A percentile compares a stretch with the other conserved stretches of the same genome.
Conservation (phyloP, 805 yeast species). For the Starmerella davenportii region DNA sequence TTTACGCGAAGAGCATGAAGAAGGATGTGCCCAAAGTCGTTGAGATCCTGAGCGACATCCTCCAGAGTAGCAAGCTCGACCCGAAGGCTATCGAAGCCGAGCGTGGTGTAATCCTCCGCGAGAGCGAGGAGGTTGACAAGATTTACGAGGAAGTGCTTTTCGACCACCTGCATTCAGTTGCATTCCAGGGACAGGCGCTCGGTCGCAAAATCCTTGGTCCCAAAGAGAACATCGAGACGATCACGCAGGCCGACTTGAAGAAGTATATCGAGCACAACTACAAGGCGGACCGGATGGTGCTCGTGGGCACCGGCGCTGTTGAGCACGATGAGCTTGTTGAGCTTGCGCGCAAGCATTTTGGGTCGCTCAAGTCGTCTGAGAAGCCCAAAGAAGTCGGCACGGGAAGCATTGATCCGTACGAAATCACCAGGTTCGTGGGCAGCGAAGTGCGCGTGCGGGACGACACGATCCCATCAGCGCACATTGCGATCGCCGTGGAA, state of each 20-base stretch:
- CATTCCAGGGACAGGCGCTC: constrained; percentile 75
- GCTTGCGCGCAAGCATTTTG: constrained; percentile 57
- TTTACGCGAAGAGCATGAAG: constrained; percentile 74
- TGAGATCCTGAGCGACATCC: constrained; percentile 73
- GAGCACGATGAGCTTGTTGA: constrained; percentile 68
- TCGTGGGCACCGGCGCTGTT: constrained; percentile 89
- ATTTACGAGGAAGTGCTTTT: constrained; percentile 97
- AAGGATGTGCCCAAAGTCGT: constrained; percentile 71
- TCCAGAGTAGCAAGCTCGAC: constrained; percentile 71
- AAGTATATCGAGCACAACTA: constrained; percentile 72
- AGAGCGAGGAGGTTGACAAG: constrained; percentile 93
- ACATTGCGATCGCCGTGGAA: constrained; percentile 87
- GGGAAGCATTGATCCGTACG: constrained; percentile 37
- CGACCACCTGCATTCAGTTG: constrained; percentile 87
- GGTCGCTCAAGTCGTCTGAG: constrained; percentile 30
- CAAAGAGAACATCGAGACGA: constrained; percentile 64
- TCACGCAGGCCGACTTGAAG: constrained; percentile 56
- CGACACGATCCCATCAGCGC: constrained; percentile 67
- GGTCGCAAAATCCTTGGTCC: constrained; percentile 97
- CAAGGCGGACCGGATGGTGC: constrained; percentile 91
- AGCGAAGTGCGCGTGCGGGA: constrained; percentile 78
- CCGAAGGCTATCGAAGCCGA: constrained; percentile 80
- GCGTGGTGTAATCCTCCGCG: constrained; percentile 89
- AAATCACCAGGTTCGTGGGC: constrained; percentile 64
- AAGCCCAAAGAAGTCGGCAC: constrained; percentile 52